Evolutionary conservation across 495 filamentous ascomycete species (phyloP).

Genomic region (Pyronema omphalodes): DNA sequence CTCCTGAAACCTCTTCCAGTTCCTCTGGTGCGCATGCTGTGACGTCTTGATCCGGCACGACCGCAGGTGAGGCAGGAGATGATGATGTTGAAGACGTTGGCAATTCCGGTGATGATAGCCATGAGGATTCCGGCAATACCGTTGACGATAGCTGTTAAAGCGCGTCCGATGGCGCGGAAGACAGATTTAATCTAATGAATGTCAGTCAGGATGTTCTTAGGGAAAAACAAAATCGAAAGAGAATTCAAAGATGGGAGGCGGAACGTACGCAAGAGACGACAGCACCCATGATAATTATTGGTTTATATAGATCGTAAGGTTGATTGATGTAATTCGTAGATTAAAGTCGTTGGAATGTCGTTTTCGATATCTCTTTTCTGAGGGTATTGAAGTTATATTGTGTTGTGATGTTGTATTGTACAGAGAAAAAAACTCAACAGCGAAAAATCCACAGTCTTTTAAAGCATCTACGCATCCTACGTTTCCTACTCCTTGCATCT

Average conservation of each 20-base stretch:
- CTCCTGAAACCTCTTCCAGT: too few relatives aligned
- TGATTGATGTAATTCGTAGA: too few relatives aligned
- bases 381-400: too few relatives aligned
- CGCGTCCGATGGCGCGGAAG: conserved; percentile 66
- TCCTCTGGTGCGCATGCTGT: neutral
- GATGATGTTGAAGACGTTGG: conserved; percentile 57
- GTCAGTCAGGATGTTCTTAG: conserved; percentile 8
- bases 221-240: neutral
- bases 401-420: too few relatives aligned
- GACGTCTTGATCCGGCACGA: conserved; percentile 27
- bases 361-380: too few relatives aligned
- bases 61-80: conserved; percentile 79
- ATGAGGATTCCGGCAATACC: conserved; percentile 56
- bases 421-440: too few relatives aligned
- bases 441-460: too few relatives aligned
- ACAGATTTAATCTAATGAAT: conserved; percentile 48
- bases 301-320: too few relatives aligned
- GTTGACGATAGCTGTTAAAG: conserved; percentile 69
- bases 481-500: too few relatives aligned
- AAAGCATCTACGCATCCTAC: too few relatives aligned
- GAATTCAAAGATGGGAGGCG: neutral
- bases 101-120: conserved; percentile 46
- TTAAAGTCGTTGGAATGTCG: too few relatives aligned
- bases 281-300: conserved; percentile 52
- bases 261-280: conserved; percentile 83